Evolutionary conservation across 805 yeast species (phyloP), one percentile per base, ranked within the genome.

Genomic region (Kodamaea restingae): DNA sequence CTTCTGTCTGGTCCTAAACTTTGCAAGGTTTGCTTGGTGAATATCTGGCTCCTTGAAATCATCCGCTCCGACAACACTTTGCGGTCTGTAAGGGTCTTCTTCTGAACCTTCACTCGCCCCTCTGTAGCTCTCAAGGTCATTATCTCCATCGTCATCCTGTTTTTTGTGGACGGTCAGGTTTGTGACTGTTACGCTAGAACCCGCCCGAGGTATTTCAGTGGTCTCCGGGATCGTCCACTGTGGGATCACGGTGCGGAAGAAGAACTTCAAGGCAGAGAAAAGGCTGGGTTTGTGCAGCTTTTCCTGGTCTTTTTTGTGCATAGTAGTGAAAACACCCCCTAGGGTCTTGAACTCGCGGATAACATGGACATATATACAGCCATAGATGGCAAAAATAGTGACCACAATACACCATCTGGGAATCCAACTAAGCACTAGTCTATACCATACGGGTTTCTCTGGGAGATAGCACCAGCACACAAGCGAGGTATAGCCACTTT

Each of bases 401-500:
- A 84, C 54, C 42, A 84, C 73, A 39, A 88, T 75, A 41, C 76
- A 60, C 55, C 79, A 88, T 36, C 96, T 70, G 9, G 95, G 88
- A 2, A 79, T 80, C 95, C 95, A 90, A 47, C 88, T 76, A 36
- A 88, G 62, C 1, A 69, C 88, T 28, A 83, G 54, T 41, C 87
- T 67, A 55, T 79, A 82, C 93, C 93, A 88, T 6, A 71, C 54
- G 0, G 95, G 95, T 2, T 62, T 45, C 31, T 77, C 76, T 0
- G 95, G 88, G 41, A 88, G 63, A 56, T 83, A 87, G 55, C 95
- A 83, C 88, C 88, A 84, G 45, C 81, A 76, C 30, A 81, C 76
- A 43, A 75, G 70, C 20, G 87, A 78, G 26, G 62, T 55, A 55
- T 83, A 88, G 35, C 60, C 59, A 4, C 67, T 65, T 6, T 58